Percentiles rank a stretch among this genome's conserved stretches.
phyloP scores from a whole-genome alignment of 768 basidiomycete species.

The Kwoniella mangroviensis region DNA sequence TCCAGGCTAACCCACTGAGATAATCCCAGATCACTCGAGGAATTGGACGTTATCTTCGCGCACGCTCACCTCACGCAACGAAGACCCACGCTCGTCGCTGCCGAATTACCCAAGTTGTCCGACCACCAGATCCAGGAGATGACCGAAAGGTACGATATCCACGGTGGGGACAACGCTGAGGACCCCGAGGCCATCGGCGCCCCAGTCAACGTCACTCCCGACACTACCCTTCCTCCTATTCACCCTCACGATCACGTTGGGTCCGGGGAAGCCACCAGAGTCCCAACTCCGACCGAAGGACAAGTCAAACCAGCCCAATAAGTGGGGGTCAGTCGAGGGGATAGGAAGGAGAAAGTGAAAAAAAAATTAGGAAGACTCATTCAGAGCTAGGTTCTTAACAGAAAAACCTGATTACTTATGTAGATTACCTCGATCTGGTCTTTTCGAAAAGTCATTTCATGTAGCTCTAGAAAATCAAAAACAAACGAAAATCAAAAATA shows the following conservation, averaged over 20 bases:
- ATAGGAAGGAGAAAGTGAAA: background rate
- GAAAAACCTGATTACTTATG: background rate
- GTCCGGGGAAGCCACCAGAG: slow-evolving; percentile 22
- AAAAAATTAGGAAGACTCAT: background rate
- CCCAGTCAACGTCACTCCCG: slow-evolving; percentile 33
- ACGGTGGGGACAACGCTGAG: slow-evolving; percentile 48
- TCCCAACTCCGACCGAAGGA: slow-evolving; percentile 17
- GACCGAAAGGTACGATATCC: slow-evolving; percentile 56
- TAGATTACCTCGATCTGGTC: background rate
- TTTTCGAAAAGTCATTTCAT: slow-evolving; percentile 4
- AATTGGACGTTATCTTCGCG: slow-evolving; percentile 59
- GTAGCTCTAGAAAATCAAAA: slow-evolving; percentile 11
- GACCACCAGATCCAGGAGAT: slow-evolving; percentile 55
- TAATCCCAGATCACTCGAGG: slow-evolving; percentile 10
- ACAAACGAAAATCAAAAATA: background rate
- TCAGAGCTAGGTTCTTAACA: background rate
- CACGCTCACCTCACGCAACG: slow-evolving; percentile 56
- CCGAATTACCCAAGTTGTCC: slow-evolving; percentile 56
- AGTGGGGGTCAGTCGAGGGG: background rate
- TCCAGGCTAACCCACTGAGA: too few relatives aligned
- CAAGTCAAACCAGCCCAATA: slow-evolving; percentile 2
- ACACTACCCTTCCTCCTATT: slow-evolving; percentile 50
- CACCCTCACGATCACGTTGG: slow-evolving; percentile 19
- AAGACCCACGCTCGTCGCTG: slow-evolving; percentile 56
- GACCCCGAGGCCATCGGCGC: slow-evolving; percentile 37